Evolutionary conservation across 1,284 basidiomycete species (phyloP), one percentile per base, ranked within the genome.

Genomic region (Malassezia psittaci): DNA sequence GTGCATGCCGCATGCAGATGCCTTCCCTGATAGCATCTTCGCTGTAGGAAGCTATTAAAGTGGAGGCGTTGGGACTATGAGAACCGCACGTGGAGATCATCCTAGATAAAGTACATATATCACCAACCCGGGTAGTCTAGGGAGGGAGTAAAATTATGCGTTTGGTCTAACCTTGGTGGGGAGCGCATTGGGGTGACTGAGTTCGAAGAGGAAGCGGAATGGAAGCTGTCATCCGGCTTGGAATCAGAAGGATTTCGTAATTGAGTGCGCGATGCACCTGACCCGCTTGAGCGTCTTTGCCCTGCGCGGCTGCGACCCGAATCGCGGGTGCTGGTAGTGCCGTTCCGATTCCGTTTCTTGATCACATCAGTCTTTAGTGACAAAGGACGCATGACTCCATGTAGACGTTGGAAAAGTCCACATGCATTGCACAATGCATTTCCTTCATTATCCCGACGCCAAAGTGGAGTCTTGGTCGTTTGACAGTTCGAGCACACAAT

Each of bases 331-430:
- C 37, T 12, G 13, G 41, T 24, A 34, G 45, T 24, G n/a, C 50
- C 55, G 18, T 35, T 52, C 2, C 72, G 63, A 56, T 75, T 75
- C 9, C 90, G 82, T 79, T 94, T 96, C 83, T 96, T 96, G 77
- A 96, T 96, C 42, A 94, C 86, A 75, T 96, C 90, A 21, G 90
- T 94, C 81, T 94, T 96, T 60, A 96, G 81, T 46, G 89, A 91
- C 61, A 94, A 77, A 7, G 90, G 90, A 52, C 91, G 82, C 15
- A 91, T 88, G 38, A 94, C 90, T 41, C 91, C 91, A 69, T 96
- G 90, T 44, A 96, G 78, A 83, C 94, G 94, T 85, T 88, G 73
- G 57, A 65, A 57, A 33, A 75, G 56, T 44, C 77, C 76, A 54
- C 77, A 77, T 2, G 76, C 76, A 54, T 77, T 77, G 65, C 77